These are phyloP conservation scores for Gamarada debralockiae DNA, from an alignment of 495 filamentous ascomycete species.

Conservation along the genomic window DNA sequence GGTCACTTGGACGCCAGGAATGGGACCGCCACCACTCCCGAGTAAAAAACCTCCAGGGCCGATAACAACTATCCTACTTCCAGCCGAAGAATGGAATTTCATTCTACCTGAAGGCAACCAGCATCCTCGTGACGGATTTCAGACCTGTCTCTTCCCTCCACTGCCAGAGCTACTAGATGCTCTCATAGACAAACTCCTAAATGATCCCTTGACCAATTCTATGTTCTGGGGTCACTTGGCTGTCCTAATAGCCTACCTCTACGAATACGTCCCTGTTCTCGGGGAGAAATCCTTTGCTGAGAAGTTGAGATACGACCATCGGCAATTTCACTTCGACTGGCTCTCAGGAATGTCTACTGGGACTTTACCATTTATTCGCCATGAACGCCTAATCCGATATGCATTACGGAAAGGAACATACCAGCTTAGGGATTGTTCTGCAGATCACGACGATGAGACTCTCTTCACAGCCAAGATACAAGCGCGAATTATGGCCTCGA, in stretches of 20 bases:
- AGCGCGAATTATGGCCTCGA: conserved; percentile 2
- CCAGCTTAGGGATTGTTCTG: conserved; percentile 6
- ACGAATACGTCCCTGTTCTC: conserved; percentile 5
- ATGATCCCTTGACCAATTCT: conserved; percentile 3
- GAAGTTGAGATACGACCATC: conserved; percentile 12
- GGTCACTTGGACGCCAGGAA: background rate
- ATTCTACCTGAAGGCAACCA: background rate
- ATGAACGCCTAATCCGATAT: conserved; percentile 3
- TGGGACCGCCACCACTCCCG: conserved; percentile 1
- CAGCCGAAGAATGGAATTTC: conserved; percentile 21
- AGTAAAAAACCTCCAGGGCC: conserved; percentile 5
- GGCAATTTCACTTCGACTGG: conserved; percentile 19
- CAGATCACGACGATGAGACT: background rate
- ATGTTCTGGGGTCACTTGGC: conserved; percentile 7
- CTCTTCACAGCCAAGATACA: conserved; percentile 1
- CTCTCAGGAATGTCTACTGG: conserved; percentile 14
- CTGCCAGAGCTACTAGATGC: conserved; percentile 15
- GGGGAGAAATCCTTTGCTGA: conserved; percentile 9
- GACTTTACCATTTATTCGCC: conserved; percentile 1
- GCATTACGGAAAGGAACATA: background rate
- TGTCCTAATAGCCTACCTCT: conserved; percentile 12
- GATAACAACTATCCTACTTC: conserved; percentile 23
- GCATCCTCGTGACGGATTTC: too few relatives aligned
- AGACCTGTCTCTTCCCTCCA: conserved; percentile 15
- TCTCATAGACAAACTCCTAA: conserved; percentile 17